Percentiles rank a stretch among this genome's conserved stretches.
Conservation (phyloP, 192 early-diverging fungal genomes). For the Backusella psychrophila region DNA sequence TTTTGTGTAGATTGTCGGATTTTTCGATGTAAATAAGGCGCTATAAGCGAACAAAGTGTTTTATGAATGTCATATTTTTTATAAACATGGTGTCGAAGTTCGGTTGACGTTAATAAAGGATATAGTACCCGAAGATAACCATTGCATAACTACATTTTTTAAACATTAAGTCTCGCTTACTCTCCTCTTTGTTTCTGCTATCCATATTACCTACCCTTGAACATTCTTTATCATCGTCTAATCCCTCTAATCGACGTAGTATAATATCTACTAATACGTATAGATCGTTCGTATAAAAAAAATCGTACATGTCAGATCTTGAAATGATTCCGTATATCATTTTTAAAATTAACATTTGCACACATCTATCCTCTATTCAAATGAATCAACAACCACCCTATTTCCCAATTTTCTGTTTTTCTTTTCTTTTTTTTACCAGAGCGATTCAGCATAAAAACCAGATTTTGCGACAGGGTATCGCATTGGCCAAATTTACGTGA, state of each 20-base stretch:
- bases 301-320: slow-evolving; percentile 51
- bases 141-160: slow-evolving; percentile 47
- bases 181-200: slow-evolving; percentile 29
- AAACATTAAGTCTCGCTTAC: not conserved
- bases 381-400: not conserved
- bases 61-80: slow-evolving; percentile 49
- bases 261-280: slow-evolving; percentile 83
- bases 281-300: slow-evolving; percentile 93
- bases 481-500: not conserved
- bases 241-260: not conserved
- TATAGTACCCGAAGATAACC: slow-evolving; percentile 65
- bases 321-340: slow-evolving; percentile 72
- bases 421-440: not conserved
- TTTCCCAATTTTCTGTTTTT: slow-evolving; percentile 42
- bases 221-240: slow-evolving; percentile 29
- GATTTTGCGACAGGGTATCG: slow-evolving; percentile 74
- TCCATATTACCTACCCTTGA: slow-evolving; percentile 58
- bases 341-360: slow-evolving; percentile 61
- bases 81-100: slow-evolving; percentile 36
- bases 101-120: slow-evolving; percentile 63
- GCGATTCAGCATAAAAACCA: slow-evolving; percentile 83
- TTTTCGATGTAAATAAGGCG: slow-evolving; percentile 27
- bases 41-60: slow-evolving; percentile 40
- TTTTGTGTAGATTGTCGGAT: slow-evolving; percentile 41
- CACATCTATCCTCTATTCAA: slow-evolving; percentile 45